Base-by-base conservation (phyloP, 2,329 filamentous ascomycete species). In the Endoconidiophora polonica region DNA sequence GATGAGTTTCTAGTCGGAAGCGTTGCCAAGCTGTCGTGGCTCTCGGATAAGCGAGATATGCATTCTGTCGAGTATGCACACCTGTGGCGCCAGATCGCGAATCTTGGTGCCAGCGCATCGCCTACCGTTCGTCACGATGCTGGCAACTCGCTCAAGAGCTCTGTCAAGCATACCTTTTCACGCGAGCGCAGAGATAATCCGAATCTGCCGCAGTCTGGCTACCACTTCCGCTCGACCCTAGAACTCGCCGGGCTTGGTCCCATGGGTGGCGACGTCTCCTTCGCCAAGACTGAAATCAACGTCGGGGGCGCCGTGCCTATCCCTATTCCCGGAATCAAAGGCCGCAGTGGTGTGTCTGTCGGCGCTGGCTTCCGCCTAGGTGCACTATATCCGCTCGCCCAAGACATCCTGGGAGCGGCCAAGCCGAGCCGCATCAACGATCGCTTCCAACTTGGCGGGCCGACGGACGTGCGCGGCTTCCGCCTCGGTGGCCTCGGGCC, bases 391-490 rank as follows among this genome's bases (percentile, higher is more conserved):
- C 91, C 91, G 1, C 69, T 98, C 14, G 74, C 84, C 1, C 67
- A 72, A 57, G 63, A 67, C 14, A 58, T 71, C 48, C 59, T 65
- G 16, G 68, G 68, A 45, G 67, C 68, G 18, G 73, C 81, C 0
- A 70, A 74, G 22, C 76, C 81, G 3, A 93, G 85, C 56, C 79
- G 86, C 26, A 75, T 96, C 59, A 95, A 93, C 61, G 91, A 98
- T 63, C 86, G 91, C 42, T 98, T 98, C 68, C 79, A 87, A 59
- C 83, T 98, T 29, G 91, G 91, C 41, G 91, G 91, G 0, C 90
- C 91, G 3, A 94, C 87, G 2, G 90, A 94, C 60, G 85, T 98
- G 12, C 84, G 91, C 50, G 91, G 91, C 2, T 98, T 98, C 72
- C 81, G 86, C 53, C 76, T 94, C 20, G 84, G 82, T 18, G 91